phyloP scores from a whole-genome alignment of 1,284 basidiomycete genomes.

The Acaromyces ingoldii region DNA sequence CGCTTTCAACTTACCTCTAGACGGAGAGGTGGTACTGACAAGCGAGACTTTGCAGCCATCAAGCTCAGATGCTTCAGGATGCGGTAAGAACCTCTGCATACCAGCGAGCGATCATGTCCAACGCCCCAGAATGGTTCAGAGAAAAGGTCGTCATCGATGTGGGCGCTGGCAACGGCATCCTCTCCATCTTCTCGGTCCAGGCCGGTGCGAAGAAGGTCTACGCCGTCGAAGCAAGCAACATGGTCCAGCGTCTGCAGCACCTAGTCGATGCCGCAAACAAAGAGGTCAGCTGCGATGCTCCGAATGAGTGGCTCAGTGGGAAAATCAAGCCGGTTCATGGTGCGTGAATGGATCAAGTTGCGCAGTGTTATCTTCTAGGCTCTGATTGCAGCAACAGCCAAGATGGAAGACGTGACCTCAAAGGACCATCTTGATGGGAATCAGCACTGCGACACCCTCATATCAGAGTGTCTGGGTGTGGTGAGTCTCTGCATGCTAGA shows the following conservation, averaged over 20 bases:
- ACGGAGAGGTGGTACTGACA: neutral
- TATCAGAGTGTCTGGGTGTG: constrained; percentile 58
- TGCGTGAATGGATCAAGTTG: neutral
- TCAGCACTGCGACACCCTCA: constrained; percentile 55
- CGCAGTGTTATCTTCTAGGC: constrained; percentile 1
- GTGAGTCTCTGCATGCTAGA: constrained; percentile 1
- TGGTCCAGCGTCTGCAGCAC: constrained; percentile 55
- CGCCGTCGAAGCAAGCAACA: constrained; percentile 56
- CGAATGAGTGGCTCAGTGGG: constrained; percentile 32
- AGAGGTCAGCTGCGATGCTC: constrained; percentile 1
- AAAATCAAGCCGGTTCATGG: constrained; percentile 30
- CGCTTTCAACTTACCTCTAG: neutral
- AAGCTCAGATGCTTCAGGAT: constrained; percentile 49
- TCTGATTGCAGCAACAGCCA: constrained; percentile 11
- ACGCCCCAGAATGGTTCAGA: constrained; percentile 24
- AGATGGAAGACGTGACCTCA: constrained; percentile 42
- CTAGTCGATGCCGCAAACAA: constrained; percentile 39
- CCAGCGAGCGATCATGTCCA: constrained; percentile 39
- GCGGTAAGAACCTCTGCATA: constrained; percentile 42
- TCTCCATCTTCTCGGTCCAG: constrained; percentile 56
- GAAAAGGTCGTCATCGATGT: constrained; percentile 52
- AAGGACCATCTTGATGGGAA: constrained; percentile 15
- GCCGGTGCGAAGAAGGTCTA: constrained; percentile 56
- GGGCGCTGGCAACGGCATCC: constrained; percentile 57
- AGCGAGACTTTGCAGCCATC: constrained; percentile 20